Base-by-base conservation (phyloP, 768 basidiomycete species). In the Polyporus arcularius region DNA sequence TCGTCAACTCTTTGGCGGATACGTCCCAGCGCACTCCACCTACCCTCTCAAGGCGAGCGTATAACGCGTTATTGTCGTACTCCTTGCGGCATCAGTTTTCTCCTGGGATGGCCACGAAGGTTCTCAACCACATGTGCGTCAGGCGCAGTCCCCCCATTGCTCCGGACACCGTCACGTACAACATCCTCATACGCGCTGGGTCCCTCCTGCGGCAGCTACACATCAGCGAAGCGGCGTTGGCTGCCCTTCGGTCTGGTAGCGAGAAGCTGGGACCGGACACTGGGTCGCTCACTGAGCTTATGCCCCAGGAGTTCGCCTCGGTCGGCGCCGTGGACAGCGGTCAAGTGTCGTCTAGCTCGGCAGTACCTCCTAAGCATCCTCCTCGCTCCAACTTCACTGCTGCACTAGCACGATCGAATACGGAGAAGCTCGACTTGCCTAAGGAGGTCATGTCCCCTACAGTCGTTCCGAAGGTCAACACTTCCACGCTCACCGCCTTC, bases 41-140 rank as follows among this genome's bases (percentile, higher is more conserved):
- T 18, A 70, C 71, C 0, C 67, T 85, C 7, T 73, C 77, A 43
- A 59, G 77, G 10, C 69, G 73, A 21, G 73, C 80, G 1, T 88
- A 85, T 71, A 88, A 90, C 68, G 67, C 83, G 0, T 80, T 93
- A 30, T 65, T 92, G 4, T 79, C 88, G 61, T 92, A 90, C 70
- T 76, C 85, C 4, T 77, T 93, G 39, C 82, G 82, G 8, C 80
- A 88, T 65, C 80, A 81, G n/a, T 73, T 78, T 42, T 86, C 86
- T 5, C 72, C 80, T 16, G 58, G 67, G 1, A 74, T 83, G 28
- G 87, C 83, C 0, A 70, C 78, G 14, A 63, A 69, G 12, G 72
- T 91, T 14, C 69, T 90, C 11, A 63, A 80, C 12, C 83, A 89
- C 64, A 86, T 90, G 84, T 75, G 74, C 18, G 64, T 73, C 16